Percentiles rank a stretch among this genome's conserved stretches.
These are phyloP conservation scores for Chalciporus piperatus DNA, from an alignment of 768 basidiomycete genomes.

Conservation along the genomic window DNA sequence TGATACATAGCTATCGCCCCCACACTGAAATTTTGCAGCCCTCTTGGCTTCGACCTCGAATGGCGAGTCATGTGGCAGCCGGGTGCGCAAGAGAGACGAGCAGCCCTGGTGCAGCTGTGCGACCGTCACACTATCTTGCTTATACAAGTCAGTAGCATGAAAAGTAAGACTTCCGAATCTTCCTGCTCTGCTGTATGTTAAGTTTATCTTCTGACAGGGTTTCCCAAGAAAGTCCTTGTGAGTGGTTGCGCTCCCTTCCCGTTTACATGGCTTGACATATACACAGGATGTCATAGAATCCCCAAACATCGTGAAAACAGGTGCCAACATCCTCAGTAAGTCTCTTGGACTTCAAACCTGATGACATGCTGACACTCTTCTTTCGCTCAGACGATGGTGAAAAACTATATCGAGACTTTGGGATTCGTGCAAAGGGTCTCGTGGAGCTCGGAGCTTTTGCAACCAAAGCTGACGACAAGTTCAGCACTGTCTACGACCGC, in stretches of 20 bases:
- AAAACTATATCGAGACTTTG: slow-evolving; percentile 48
- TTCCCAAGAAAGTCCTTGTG: slow-evolving; percentile 43
- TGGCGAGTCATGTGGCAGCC: slow-evolving; percentile 40
- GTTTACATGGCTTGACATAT: neutral
- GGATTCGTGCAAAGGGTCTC: slow-evolving; percentile 39
- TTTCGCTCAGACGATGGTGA: slow-evolving; percentile 41
- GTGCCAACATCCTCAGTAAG: slow-evolving; percentile 49
- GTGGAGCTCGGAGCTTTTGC: slow-evolving; percentile 48
- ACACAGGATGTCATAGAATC: slow-evolving; percentile 45
- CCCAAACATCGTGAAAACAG: slow-evolving; percentile 39
- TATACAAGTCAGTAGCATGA: slow-evolving; percentile 48
- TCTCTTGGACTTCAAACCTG: neutral
- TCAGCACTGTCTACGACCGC: slow-evolving; percentile 33
- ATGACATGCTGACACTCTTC: neutral
- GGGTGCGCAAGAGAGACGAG: slow-evolving; percentile 32
- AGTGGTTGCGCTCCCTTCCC: neutral
- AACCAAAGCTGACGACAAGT: slow-evolving; percentile 36
- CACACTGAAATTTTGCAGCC: slow-evolving; percentile 25
- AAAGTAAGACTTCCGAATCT: slow-evolving; percentile 30
- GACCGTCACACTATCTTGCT: slow-evolving; percentile 43
- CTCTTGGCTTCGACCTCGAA: slow-evolving; percentile 52
- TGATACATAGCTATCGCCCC: neutral
- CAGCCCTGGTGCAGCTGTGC: slow-evolving; percentile 46
- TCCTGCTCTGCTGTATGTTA: neutral
- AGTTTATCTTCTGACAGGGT: slow-evolving; percentile 28